Percentiles rank a stretch among this genome's conserved stretches.
These are phyloP conservation scores for Cryptococcus wingfieldii DNA, from an alignment of 1,284 basidiomycete species.

Conservation along the genomic window DNA sequence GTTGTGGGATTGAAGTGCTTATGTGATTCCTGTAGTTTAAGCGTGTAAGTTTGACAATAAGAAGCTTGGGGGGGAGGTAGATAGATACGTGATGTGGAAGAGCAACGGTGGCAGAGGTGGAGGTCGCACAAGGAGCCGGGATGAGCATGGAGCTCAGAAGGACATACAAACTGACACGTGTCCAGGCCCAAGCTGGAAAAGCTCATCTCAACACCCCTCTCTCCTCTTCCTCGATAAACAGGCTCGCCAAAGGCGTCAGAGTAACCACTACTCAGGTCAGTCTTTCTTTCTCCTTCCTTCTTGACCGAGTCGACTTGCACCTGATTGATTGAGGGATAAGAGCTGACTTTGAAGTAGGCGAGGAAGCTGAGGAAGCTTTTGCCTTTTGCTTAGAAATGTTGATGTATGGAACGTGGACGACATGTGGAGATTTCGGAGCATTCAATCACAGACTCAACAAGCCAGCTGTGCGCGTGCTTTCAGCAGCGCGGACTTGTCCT, in stretches of 20 bases:
- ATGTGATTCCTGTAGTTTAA: too few relatives aligned
- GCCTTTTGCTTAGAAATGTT: conserved; percentile 13
- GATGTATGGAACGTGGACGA: too few relatives aligned
- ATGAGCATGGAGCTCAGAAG: background rate
- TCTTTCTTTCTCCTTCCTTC: background rate
- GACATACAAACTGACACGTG: background rate
- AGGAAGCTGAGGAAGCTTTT: conserved; percentile 18
- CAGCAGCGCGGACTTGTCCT: too few relatives aligned
- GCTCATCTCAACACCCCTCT: conserved; percentile 37
- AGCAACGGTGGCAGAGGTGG: background rate
- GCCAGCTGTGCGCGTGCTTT: too few relatives aligned
- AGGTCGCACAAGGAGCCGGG: background rate
- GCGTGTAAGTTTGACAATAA: conserved; percentile 1
- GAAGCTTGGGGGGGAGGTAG: background rate
- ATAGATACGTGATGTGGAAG: background rate
- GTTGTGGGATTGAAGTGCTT: background rate
- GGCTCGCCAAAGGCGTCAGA: conserved; percentile 33
- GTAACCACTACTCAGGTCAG: conserved; percentile 32
- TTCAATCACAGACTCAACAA: too few relatives aligned
- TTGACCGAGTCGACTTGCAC: background rate
- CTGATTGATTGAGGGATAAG: background rate
- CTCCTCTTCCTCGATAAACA: conserved; percentile 33
- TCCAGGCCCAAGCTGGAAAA: conserved; percentile 35
- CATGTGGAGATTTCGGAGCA: too few relatives aligned
- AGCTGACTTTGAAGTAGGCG: conserved; percentile 2